Conservation (phyloP, 805 yeast species). For the Wickerhamiella dianesei region DNA sequence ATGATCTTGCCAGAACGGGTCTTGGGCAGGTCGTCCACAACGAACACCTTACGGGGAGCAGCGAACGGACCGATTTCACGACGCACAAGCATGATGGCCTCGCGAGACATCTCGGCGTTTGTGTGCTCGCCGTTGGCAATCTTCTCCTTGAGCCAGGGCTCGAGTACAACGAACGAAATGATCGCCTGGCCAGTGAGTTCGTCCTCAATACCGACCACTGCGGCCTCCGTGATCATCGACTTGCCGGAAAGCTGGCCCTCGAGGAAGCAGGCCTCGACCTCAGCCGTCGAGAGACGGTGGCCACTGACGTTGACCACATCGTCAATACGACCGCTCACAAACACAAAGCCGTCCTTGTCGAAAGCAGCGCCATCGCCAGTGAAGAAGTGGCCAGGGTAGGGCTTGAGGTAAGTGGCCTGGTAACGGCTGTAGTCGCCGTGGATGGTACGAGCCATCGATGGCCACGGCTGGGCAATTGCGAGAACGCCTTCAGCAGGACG, state of each 20-base stretch:
- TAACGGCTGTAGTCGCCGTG: constrained; percentile 77
- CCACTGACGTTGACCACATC: constrained; percentile 97
- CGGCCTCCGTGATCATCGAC: constrained; percentile 74
- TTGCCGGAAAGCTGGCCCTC: constrained; percentile 46
- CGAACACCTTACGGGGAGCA: constrained; percentile 75
- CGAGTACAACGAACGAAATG: constrained; percentile 62
- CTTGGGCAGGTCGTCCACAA: constrained; percentile 90
- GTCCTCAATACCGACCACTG: constrained; percentile 92
- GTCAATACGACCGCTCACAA: constrained; percentile 98
- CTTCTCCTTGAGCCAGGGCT: constrained; percentile 46
- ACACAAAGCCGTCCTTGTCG: constrained; percentile 89
- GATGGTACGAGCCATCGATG: constrained; percentile 96
- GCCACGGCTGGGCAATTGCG: constrained; percentile 87
- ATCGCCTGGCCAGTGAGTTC: constrained; percentile 97
- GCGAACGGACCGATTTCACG: constrained; percentile 88
- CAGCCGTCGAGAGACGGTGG: constrained; percentile 96
- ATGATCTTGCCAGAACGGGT: constrained; percentile 97
- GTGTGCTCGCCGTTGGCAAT: constrained; percentile 25
- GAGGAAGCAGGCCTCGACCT: constrained; percentile 70
- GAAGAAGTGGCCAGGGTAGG: constrained; percentile 87
- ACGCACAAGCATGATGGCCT: constrained; percentile 76
- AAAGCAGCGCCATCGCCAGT: constrained; percentile 99
- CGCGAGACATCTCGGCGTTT: constrained; percentile 37
- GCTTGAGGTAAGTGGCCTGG: constrained; percentile 82
- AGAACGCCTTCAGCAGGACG: constrained; percentile 94